These are phyloP conservation scores for Coniophora puteana DNA, from an alignment of 1,284 basidiomycete genomes.

Conservation along the genomic window DNA sequence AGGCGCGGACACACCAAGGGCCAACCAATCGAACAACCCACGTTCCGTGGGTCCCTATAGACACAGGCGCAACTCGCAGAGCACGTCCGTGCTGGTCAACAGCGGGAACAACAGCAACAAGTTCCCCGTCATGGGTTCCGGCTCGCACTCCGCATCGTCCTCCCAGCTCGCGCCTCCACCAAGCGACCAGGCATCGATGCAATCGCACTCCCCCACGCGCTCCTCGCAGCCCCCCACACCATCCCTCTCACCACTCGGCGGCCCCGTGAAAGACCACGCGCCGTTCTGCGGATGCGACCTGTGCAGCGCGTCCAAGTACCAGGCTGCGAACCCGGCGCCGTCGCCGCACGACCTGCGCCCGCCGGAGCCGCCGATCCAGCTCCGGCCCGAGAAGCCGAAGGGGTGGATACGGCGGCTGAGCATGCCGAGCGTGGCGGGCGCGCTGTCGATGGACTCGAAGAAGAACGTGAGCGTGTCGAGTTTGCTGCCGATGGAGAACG, in stretches of 20 bases:
- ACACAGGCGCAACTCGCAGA: conserved; percentile 37
- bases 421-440: conserved; percentile 62
- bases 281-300: conserved; percentile 58
- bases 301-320: conserved; percentile 55
- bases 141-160: conserved; percentile 11
- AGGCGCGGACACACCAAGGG: too few species aligned
- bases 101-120: conserved; percentile 20
- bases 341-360: conserved; percentile 38
- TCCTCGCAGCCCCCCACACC: conserved; percentile 20
- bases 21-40: conserved; percentile 16
- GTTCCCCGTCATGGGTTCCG: conserved; percentile 5
- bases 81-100: conserved; percentile 43
- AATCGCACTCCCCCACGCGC: conserved; percentile 21
- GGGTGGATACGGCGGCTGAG: conserved; percentile 75
- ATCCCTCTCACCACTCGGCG: too few species aligned
- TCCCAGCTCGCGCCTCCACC: conserved; percentile 11
- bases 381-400: conserved; percentile 55
- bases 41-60: conserved; percentile 21
- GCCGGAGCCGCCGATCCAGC: conserved; percentile 36
- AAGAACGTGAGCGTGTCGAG: conserved; percentile 41
- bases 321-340: conserved; percentile 19
- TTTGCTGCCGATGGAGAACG: conserved; percentile 37
- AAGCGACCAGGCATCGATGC: conserved; percentile 14
- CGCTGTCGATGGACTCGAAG: conserved; percentile 47
- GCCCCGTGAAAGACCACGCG: conserved; percentile 42